Evolutionary conservation across 352 stramenopile species (phyloP), one percentile per base, ranked within the genome.

Genomic region (Pythium pyrilobum): DNA sequence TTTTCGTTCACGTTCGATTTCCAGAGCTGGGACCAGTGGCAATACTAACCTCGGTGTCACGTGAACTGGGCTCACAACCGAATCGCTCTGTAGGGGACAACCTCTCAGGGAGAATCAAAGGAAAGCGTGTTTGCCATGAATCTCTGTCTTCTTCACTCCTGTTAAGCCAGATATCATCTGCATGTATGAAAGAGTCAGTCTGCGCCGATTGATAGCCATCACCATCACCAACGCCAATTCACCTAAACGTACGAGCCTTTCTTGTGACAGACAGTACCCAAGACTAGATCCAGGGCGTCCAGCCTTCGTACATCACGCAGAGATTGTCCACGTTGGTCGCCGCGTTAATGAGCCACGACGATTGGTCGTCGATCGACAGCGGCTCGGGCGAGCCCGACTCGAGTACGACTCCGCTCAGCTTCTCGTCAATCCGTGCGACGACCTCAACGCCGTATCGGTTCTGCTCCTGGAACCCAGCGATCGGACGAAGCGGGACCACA

Each of bases 271-370:
- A 21, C 8, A 47, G 25, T 47, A 12, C 10, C 39, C 16, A 45
- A 13, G n/a, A 9, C 31, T 58, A 95, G 50, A 95, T 95, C 84
- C 84, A 95, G 18, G 84, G 82, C 3, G 82, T 95, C 84, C 84
- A 95, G 20, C 84, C 84, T 74, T 95, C 84, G 55, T 95, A 95
- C 84, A 95, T 95, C 45, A 89, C 71, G 36, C 80, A 91, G 5
- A 95, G 63, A 50, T 95, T 95, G 66, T 95, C 82, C 0, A 70
- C 69, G 29, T 78, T 89, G 0, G 82, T 90, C 9, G 84, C 80
- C 36, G 90, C 72, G 15, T 79, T 65, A 38, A 95, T 91, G 5
- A 95, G 62, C 78, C 77, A 95, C 15, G 71, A 70, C n/a, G 81
- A 74, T 55, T 95, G 84, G 43, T 92, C 68, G 20, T 85, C 71